Percentiles rank a stretch among this genome's conserved stretches.
phyloP scores from a whole-genome alignment of 768 basidiomycete genomes.

The Astraeus odoratus region DNA sequence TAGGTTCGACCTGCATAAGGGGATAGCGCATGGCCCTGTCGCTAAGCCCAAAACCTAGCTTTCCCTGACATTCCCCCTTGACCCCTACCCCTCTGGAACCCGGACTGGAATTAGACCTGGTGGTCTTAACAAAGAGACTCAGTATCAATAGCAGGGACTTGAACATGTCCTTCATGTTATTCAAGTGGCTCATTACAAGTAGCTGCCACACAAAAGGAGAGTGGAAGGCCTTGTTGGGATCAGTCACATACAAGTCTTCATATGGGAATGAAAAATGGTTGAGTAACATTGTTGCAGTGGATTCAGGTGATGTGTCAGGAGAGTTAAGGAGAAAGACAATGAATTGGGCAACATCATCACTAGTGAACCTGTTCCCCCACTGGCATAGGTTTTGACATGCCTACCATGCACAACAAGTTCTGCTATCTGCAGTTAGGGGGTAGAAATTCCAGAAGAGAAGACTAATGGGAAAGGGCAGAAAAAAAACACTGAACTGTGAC shows the following conservation, averaged over 20 bases:
- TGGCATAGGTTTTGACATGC: neutral
- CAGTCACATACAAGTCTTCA: neutral
- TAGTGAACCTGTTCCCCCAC: neutral
- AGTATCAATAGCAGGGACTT: neutral
- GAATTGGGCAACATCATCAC: neutral
- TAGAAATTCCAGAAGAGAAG: no score
- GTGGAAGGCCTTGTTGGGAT: neutral
- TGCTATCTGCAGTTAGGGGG: no score
- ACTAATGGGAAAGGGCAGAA: no score
- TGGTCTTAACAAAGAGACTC: no score
- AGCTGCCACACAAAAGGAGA: slow-evolving; percentile 1
- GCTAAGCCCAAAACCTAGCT: no score
- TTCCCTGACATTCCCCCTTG: no score
- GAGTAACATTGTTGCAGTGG: neutral
- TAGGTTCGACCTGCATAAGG: no score
- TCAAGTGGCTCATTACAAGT: neutral
- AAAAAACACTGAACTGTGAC: no score
- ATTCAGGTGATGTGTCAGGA: neutral
- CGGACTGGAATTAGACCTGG: no score
- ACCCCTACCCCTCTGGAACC: no score
- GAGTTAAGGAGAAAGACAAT: neutral
- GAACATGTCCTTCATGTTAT: neutral
- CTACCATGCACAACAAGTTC: no score
- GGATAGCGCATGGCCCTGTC: no score
- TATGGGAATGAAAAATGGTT: neutral